Evolutionary conservation across 2,329 filamentous ascomycete genomes (phyloP).

Genomic region (Fusarium sp.): DNA sequence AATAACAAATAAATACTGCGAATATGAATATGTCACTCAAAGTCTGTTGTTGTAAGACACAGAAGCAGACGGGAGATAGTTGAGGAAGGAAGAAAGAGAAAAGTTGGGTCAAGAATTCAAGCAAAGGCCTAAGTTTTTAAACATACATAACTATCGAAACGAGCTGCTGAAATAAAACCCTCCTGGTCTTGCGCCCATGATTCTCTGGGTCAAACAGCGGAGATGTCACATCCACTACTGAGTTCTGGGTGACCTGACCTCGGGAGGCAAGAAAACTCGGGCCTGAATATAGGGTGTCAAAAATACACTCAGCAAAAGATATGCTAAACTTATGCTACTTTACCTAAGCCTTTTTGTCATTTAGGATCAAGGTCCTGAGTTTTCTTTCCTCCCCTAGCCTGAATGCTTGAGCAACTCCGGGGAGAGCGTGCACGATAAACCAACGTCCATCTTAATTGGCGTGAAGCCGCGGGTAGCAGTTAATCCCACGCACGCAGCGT

Average conservation of each 20-base stretch:
- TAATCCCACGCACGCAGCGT: constrained; percentile 18
- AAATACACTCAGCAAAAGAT: no score
- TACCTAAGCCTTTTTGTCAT: no score
- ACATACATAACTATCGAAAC: constrained; percentile 2
- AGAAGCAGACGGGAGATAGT: not conserved
- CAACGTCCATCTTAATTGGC: constrained; percentile 20
- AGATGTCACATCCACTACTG: constrained; percentile 23
- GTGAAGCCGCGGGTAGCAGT: not conserved
- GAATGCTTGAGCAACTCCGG: not conserved
- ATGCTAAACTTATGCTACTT: no score
- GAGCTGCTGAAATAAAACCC: constrained; percentile 12
- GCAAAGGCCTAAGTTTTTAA: constrained; percentile 17
- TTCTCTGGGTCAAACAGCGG: constrained; percentile 29
- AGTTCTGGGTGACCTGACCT: not conserved
- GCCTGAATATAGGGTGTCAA: no score
- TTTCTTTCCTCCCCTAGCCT: no score
- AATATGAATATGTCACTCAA: not conserved
- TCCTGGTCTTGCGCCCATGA: constrained; percentile 21
- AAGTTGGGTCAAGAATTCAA: not conserved
- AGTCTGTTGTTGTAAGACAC: not conserved
- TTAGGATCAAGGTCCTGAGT: no score
- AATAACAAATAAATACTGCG: not conserved
- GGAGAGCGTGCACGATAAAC: constrained; percentile 2
- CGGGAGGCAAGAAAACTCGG: no score
- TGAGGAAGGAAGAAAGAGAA: not conserved